Conservation (phyloP, 2,329 filamentous ascomycete species). For the Blastomyces silverae region DNA sequence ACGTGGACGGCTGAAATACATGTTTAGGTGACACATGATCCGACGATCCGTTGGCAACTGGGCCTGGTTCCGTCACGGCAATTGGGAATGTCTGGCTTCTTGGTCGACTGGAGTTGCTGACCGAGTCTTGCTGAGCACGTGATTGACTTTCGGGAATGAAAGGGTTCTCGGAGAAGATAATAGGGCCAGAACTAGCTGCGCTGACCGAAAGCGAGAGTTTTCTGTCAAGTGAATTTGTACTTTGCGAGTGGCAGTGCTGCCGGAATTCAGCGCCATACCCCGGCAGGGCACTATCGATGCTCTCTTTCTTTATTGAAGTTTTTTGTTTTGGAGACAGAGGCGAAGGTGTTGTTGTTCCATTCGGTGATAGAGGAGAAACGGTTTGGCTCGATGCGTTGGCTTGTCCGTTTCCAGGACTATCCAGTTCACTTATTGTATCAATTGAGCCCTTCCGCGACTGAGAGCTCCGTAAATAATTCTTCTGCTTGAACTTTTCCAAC, state of each 20-base stretch:
- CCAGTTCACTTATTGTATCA: slow-evolving; percentile 58
- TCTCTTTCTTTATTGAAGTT: slow-evolving; percentile 55
- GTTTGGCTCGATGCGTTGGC: slow-evolving; percentile 54
- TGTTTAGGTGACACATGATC: slow-evolving; percentile 53
- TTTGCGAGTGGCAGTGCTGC: slow-evolving; percentile 60
- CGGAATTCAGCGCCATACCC: slow-evolving; percentile 54
- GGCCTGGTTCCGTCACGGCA: slow-evolving; percentile 47
- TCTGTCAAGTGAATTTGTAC: slow-evolving; percentile 60
- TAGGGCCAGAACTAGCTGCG: slow-evolving; percentile 62
- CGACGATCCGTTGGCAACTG: slow-evolving; percentile 48
- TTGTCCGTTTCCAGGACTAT: slow-evolving; percentile 52
- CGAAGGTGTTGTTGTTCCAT: slow-evolving; percentile 59
- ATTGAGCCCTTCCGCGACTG: slow-evolving; percentile 50
- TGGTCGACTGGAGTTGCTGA: slow-evolving; percentile 61
- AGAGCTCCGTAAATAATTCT: slow-evolving; percentile 58
- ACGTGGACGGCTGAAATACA: slow-evolving; percentile 35
- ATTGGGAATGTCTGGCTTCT: slow-evolving; percentile 82
- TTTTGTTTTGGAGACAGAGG: slow-evolving; percentile 63
- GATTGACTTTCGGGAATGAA: slow-evolving; percentile 54
- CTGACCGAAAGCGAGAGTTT: slow-evolving; percentile 62
- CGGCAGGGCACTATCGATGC: slow-evolving; percentile 49
- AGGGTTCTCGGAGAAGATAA: slow-evolving; percentile 71
- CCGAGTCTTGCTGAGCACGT: slow-evolving; percentile 40
- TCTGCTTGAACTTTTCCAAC: slow-evolving; percentile 94
- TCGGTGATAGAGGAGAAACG: slow-evolving; percentile 67